phyloP scores from a whole-genome alignment of 2,329 filamentous ascomycete genomes.

The Cytospora chrysosperma region DNA sequence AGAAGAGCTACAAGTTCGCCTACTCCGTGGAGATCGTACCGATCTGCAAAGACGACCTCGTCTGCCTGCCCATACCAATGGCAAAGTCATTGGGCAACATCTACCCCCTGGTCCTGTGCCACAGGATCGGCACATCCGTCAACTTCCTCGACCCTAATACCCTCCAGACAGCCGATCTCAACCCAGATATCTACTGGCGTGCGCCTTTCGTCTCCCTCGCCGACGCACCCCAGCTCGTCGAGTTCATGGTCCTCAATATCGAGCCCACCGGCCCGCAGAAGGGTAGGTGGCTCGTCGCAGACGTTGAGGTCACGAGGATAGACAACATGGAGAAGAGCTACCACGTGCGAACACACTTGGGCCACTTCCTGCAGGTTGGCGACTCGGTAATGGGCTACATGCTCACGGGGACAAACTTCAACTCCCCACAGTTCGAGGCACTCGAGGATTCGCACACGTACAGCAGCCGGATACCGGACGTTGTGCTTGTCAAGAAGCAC shows the following conservation, averaged over 20 bases:
- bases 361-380: constrained; percentile 78
- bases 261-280: constrained; percentile 73
- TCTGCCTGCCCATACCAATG: constrained; percentile 86
- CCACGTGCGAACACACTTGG: constrained; percentile 87
- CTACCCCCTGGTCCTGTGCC: constrained; percentile 79
- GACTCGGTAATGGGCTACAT: constrained; percentile 96
- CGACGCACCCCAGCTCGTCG: constrained; percentile 79
- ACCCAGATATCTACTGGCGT: constrained; percentile 83
- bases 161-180: constrained; percentile 85
- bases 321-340: constrained; percentile 87
- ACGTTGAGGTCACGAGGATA: constrained; percentile 83
- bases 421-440: constrained; percentile 81
- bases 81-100: constrained; percentile 89
- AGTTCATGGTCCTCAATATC: constrained; percentile 95
- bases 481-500: constrained; percentile 95
- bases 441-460: constrained; percentile 78
- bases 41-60: constrained; percentile 95
- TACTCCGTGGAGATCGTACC: constrained; percentile 88
- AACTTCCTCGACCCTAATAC: constrained; percentile 89
- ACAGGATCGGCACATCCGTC: constrained; percentile 83
- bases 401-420: constrained; percentile 86
- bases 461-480: constrained; percentile 79
- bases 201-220: constrained; percentile 81
- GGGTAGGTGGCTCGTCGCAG: constrained; percentile 80
- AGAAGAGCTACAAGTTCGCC: constrained; percentile 91